Conservation (phyloP, 495 filamentous ascomycete genomes). For the Neurospora sp. region DNA sequence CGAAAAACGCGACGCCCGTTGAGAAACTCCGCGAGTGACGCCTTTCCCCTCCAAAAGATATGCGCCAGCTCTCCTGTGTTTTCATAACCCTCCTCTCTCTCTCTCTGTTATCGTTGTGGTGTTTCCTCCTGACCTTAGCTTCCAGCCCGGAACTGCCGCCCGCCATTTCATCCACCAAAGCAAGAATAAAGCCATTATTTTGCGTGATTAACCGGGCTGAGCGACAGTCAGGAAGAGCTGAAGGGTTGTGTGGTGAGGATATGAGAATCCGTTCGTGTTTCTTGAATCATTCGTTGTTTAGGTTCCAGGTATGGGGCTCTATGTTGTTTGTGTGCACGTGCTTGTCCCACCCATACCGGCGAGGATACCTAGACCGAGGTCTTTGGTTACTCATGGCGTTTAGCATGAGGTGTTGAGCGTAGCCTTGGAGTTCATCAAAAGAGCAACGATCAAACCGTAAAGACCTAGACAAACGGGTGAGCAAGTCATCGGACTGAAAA, state of each 20-base stretch:
- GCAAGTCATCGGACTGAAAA: conserved; percentile 2
- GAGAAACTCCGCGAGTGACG: background rate
- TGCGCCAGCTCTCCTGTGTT: background rate
- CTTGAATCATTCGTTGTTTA: background rate
- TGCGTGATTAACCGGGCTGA: background rate
- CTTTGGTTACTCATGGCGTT: background rate
- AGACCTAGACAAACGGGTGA: conserved; percentile 50
- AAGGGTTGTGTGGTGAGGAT: background rate
- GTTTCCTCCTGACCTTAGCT: background rate
- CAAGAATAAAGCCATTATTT: background rate
- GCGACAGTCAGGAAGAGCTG: background rate
- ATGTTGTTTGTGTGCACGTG: background rate
- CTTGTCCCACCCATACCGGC: background rate
- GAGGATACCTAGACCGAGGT: background rate
- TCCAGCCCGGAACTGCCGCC: background rate
- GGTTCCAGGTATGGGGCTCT: background rate
- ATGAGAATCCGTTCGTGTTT: background rate
- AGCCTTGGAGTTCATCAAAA: conserved; percentile 94
- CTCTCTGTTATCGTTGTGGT: background rate
- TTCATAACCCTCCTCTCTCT: background rate
- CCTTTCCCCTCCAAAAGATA: background rate
- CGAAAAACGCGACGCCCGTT: conserved; percentile 10
- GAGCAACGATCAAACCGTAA: conserved; percentile 94
- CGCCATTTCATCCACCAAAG: background rate
- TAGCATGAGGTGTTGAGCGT: conserved; percentile 40